Evolutionary conservation across 208 protist species (phyloP), one percentile per base, ranked within the genome.

Genomic region (Leishmania major): DNA sequence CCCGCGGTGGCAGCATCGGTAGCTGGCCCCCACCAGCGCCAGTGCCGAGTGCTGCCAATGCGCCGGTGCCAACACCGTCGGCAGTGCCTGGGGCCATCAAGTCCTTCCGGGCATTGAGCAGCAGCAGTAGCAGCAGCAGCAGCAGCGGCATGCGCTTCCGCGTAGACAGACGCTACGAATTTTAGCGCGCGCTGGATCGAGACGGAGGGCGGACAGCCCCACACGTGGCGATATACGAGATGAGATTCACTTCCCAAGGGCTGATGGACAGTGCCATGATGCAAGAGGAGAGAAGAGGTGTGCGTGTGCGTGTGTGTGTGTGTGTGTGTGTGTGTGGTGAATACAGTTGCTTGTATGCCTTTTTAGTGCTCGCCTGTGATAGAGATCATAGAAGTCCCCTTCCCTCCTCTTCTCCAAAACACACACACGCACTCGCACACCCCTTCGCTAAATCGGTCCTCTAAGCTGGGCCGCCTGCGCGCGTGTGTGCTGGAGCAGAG

Each of bases 51-150:
- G 66, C 55, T 22, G 76, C 35, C 31, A 43, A 25, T 10, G 22
- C 57, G 17, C 37, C 79, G 35, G 28, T 72, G 7, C 60, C 59
- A 75, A 11, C 66, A 40, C 11, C 75, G 40, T 40, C 60, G 72
- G 8, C 59, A 53, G 60, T 64, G 69, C 60, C 57, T 49, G 73
- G 17, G 8, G 67, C 62, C 8, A 81, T 86, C 13, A 67, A 47
- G 47, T 37, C 55, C 51, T 84, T 84, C 40, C 49, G 31, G 35
- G 43, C 37, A 6, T 57, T 74, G 53, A 86, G 78, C 76, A 89
- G 85, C 78, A 82, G 78, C 49, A 66, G 70, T 49, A 84, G 78
- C 51, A 88, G 85, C 57, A 80, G 73, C 69, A 77, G 67, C 25
- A 84, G 69, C 57, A 81, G 55, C 28, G 77, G 25, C 53, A 80